Base-by-base conservation (phyloP, 1,139 yeast genomes). In the Zygoascus hellenicus region DNA sequence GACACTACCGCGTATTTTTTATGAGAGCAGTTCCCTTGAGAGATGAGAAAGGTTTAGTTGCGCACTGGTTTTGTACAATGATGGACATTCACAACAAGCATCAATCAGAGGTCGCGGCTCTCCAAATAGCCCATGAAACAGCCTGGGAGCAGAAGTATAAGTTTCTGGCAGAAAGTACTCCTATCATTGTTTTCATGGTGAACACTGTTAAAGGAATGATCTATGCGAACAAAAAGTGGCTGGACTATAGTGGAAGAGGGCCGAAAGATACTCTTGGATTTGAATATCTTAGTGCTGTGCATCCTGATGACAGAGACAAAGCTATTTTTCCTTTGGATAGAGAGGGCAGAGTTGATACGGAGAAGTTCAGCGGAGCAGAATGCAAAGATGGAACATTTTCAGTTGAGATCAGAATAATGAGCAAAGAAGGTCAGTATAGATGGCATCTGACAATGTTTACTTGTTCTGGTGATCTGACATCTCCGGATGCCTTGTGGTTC, bases 31-130 rank as follows among this genome's bases (percentile, higher is more conserved):
- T 63, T 1, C 69, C 69, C 2, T 48, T 65, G 35, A 56, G 65
- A 9, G 65, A 63, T 45, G 61, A 61, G 14, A 58, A 55, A 46
- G 67, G 68, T 9, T 54, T 59, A 2, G 59, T 63, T 10, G 60
- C 63, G 3, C 66, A 64, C 42, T 65, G 68, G 68, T 60, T 65
- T 46, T 64, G 67, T 31, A 64, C 68, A 6, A 56, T 61, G 60
- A 63, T 64, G 63, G 69, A 65, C 50, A 59, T 65, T 22, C 68
- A 65, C 43, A 63, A 58, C 33, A 66, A 65, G 50, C 58, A 59
- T 10, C 51, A 62, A 43, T 66, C 68, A 1, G 67, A 65, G 47
- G 40, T 54, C 9, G 65, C 61, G 35, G 65, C 66, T 1, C 48
- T 60, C 28, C 56, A 54, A 44, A 59, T 59, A 34, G 63, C 63